A percentile compares a stretch with the other conserved stretches of the same genome.
Conservation (phyloP, 1,284 basidiomycete species). For the Coniophora puteana region DNA sequence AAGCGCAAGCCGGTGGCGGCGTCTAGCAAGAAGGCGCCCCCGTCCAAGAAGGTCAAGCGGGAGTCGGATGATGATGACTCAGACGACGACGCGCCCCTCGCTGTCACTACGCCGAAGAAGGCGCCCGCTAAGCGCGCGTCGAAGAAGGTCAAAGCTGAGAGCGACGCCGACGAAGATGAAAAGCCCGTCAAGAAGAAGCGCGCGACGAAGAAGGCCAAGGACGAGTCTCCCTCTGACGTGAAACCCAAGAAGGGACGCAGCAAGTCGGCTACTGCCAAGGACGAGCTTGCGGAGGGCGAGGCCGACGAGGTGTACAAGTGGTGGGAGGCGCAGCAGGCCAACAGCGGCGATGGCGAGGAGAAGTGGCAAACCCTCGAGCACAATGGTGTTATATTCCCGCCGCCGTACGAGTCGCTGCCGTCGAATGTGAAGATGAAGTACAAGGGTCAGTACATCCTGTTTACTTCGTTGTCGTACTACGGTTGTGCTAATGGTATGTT, state of each 20-base stretch:
- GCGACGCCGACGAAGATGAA: constrained; percentile 46
- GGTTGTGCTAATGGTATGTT: constrained; percentile 14
- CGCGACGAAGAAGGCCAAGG: constrained; percentile 35
- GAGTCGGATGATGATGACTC: constrained; percentile 39
- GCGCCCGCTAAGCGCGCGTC: constrained; percentile 45
- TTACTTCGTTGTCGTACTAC: constrained; percentile 6
- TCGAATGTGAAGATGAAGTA: constrained; percentile 92
- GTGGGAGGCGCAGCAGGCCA: constrained; percentile 80
- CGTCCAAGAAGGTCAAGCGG: constrained; percentile 67
- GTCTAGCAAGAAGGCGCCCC: no score
- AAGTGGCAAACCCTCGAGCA: constrained; percentile 96
- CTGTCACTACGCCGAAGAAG: constrained; percentile 32
- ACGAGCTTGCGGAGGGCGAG: constrained; percentile 61
- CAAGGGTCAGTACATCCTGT: constrained; percentile 56
- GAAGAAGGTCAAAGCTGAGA: constrained; percentile 54
- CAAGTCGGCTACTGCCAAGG: no score
- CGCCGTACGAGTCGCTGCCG: constrained; percentile 88
- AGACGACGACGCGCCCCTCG: constrained; percentile 42
- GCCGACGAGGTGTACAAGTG: constrained; percentile 68
- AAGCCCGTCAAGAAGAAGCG: constrained; percentile 43
- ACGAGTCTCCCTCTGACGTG: constrained; percentile 22
- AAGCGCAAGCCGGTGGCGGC: no score
- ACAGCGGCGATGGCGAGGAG: constrained; percentile 67
- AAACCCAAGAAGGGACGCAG: constrained; percentile 46
- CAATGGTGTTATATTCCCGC: constrained; percentile 94